A percentile compares a stretch with the other conserved stretches of the same genome.
These are phyloP conservation scores for Boehmeria nivea DNA, from an alignment of 306 rosid species.

Conservation along the genomic window DNA sequence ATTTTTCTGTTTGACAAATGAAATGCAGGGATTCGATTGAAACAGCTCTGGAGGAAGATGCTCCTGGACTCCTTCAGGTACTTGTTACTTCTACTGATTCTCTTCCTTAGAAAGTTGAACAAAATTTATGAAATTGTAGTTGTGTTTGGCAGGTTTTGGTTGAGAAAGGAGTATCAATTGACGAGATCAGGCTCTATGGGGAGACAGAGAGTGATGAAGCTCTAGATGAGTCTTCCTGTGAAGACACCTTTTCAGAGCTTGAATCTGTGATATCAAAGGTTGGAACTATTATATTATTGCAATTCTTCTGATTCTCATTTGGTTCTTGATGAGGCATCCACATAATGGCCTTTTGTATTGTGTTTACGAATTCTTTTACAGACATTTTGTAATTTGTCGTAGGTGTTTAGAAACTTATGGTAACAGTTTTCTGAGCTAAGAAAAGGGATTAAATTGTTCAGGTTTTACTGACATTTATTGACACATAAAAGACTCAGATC, in stretches of 20 bases:
- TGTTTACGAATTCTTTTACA: too few relatives aligned
- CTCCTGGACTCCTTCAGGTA: slow-evolving; percentile 95
- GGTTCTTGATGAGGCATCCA: not conserved
- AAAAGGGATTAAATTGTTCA: too few relatives aligned
- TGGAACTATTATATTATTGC: slow-evolving; percentile 17
- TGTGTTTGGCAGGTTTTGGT: slow-evolving; percentile 53
- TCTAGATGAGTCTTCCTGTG: slow-evolving; percentile 56
- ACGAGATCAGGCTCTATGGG: slow-evolving; percentile 83
- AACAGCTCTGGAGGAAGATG: slow-evolving; percentile 89
- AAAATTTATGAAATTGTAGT: slow-evolving; percentile 24
- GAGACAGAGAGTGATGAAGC: slow-evolving; percentile 60
- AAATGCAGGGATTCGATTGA: slow-evolving; percentile 72
- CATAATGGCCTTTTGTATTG: not conserved
- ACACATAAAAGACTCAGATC: too few relatives aligned
- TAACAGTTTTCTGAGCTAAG: too few relatives aligned
- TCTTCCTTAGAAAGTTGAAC: slow-evolving; percentile 22
- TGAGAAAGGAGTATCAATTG: slow-evolving; percentile 63
- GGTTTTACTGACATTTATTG: too few relatives aligned
- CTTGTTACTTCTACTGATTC: slow-evolving; percentile 24
- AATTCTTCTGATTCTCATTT: slow-evolving; percentile 9
- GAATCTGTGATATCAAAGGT: slow-evolving; percentile 80
- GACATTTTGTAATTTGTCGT: not conserved
- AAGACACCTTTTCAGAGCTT: slow-evolving; percentile 65
- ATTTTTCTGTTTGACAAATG: slow-evolving; percentile 5
- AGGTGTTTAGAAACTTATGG: not conserved